Percentiles rank a stretch among this genome's conserved stretches.
Evolutionary conservation across 805 yeast species (phyloP).

Genomic region (Starmerella gropengiesseri): DNA sequence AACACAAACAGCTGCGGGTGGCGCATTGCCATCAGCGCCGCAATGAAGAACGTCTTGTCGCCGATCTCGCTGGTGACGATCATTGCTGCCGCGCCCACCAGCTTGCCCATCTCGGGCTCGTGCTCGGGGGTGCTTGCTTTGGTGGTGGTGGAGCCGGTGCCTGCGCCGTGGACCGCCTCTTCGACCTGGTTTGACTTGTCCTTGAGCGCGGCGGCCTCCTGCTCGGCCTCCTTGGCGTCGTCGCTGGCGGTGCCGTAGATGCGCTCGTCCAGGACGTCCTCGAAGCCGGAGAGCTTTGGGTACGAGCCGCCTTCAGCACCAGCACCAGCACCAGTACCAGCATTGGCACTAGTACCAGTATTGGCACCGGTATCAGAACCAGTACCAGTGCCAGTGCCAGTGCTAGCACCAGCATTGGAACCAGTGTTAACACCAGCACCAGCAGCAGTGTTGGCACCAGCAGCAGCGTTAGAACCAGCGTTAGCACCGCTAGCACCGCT

Average conservation of each 20-base stretch:
- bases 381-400: no score
- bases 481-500: no score
- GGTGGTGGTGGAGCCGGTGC: not conserved
- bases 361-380: not conserved
- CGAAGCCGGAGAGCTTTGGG: no score
- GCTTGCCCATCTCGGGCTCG: slow-evolving; percentile 33
- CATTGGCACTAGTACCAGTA: not conserved
- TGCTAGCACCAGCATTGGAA: no score
- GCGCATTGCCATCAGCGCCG: slow-evolving; percentile 97
- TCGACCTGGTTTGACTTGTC: not conserved
- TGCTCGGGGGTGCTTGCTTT: not conserved
- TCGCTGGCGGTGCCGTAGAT: not conserved
- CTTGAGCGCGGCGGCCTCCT: not conserved
- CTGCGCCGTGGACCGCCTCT: not conserved
- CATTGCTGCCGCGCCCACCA: slow-evolving; percentile 78
- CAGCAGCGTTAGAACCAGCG: no score
- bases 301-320: no score
- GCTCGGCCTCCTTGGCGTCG: not conserved
- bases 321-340: not conserved
- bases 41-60: slow-evolving; percentile 91
- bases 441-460: no score
- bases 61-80: slow-evolving; percentile 93
- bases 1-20: slow-evolving; percentile 77
- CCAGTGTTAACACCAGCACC: no score
- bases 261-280: not conserved